Evolutionary conservation across 257 asterid species (phyloP), one percentile per base, ranked within the genome.

Genomic region (Thymus quinquecostatus): DNA sequence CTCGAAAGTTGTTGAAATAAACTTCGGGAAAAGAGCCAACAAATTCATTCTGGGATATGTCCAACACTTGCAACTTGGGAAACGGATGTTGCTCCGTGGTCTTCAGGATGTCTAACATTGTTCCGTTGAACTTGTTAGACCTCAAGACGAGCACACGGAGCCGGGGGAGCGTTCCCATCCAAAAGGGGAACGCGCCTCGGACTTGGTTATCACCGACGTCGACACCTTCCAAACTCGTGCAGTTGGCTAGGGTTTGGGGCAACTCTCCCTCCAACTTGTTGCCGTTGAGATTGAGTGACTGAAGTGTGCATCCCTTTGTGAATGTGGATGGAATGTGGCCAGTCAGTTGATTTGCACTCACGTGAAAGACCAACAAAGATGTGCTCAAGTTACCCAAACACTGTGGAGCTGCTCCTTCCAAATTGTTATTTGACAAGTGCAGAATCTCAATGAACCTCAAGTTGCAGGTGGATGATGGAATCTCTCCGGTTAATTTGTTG

Each of bases 401-500:
- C 2, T 30, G 0, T 30, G 41, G 62, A 10, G 30, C 1, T 4
- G 14, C 7, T 30, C 43, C 62, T 57, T 57, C 62, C 40, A 57
- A 30, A 57, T 29, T 57, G 3, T 57, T 57, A 13, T 56, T 3
- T 56, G 61, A 56, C 3, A 56, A 9, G 3, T 56, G 13, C 2
- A 56, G 38, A 3, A 56, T 0, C 29, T 56, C 8, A 3, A 55
- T n/a, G 14, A 40, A 56, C 10, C 34, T 54, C 34, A 27, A 54
- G 33, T 54, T 54, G 33, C 59, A 54, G 27, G 5, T 21, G 33
- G 59, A 54, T 21, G 34, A 54, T 6, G 59, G 59, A 27, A 61
- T 50, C 56, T 62, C 55, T 36, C 64, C 70, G 1, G 0, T 72
- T 1, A 72, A 10, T 13, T 28, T 55, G 72, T 73, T 73, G 53